A percentile compares a stretch with the other conserved stretches of the same genome.
Evolutionary conservation across 441 rosid genomes (phyloP).

Genomic region (Gossypium schwendimanii): DNA sequence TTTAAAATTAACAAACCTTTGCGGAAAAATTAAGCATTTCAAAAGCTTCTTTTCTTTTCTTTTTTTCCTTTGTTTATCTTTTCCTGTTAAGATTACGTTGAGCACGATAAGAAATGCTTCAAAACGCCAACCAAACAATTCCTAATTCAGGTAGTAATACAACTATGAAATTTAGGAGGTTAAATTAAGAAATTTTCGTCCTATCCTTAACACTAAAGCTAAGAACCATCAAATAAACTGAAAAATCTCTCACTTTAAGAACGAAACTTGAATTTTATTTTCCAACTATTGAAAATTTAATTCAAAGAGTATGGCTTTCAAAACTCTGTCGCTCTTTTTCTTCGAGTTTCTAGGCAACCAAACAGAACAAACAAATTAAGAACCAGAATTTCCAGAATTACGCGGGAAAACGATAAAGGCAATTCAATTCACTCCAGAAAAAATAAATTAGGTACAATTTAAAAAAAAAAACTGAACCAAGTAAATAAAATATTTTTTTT

Average conservation of each 20-base stretch:
- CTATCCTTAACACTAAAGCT: not conserved
- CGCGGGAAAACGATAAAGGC: not conserved
- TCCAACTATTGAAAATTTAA: not conserved
- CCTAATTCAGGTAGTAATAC: not conserved
- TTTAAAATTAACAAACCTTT: not conserved
- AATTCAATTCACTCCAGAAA: slow-evolving; percentile 15
- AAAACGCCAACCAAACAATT: slow-evolving; percentile 1
- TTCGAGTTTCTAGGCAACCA: slow-evolving; percentile 25
- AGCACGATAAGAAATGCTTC: not conserved
- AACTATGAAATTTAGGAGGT: not conserved
- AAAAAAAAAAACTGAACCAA: not conserved
- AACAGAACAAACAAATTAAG: slow-evolving; percentile 19
- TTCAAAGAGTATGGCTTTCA: not conserved
- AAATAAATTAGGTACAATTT: not conserved
- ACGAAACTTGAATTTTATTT: not conserved
- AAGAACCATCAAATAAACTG: not conserved
- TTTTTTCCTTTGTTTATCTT: not conserved
- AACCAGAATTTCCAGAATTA: slow-evolving; percentile 11
- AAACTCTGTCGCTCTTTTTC: slow-evolving; percentile 1
- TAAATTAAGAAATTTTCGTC: not conserved
- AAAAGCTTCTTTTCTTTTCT: not conserved
- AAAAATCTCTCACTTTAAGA: not conserved
- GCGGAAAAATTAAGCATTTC: not conserved
- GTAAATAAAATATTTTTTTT: not conserved
- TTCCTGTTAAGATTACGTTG: not conserved